These are phyloP conservation scores for Mycena indigotica DNA, from an alignment of 768 basidiomycete genomes.

Conservation along the genomic window DNA sequence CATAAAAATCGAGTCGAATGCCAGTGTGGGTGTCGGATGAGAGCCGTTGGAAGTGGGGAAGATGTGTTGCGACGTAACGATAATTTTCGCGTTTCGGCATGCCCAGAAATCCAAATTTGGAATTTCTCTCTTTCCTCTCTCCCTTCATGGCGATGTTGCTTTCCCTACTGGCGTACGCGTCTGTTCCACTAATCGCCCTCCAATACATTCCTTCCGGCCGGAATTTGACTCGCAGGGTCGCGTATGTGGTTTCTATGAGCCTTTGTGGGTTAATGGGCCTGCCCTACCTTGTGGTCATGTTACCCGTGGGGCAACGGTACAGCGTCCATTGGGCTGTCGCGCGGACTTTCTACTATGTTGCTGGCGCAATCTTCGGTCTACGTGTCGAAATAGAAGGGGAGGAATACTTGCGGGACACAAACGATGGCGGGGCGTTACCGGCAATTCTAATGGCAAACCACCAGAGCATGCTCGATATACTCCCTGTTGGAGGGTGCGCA, in stretches of 20 bases:
- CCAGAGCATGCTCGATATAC: constrained; percentile 89
- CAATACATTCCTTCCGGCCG: constrained; percentile 58
- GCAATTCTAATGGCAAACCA: constrained; percentile 86
- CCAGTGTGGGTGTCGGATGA: neutral
- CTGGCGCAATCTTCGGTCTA: constrained; percentile 65
- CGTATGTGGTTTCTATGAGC: constrained; percentile 73
- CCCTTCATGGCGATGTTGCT: constrained; percentile 63
- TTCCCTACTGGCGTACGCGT: constrained; percentile 69
- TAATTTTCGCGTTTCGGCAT: neutral
- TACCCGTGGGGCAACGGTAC: constrained; percentile 65
- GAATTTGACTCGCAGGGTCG: constrained; percentile 72
- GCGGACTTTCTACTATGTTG: constrained; percentile 74
- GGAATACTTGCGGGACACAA: constrained; percentile 68
- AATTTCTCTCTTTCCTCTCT: constrained; percentile 16
- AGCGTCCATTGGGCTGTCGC: constrained; percentile 87
- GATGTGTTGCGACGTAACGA: neutral
- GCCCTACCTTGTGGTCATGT: constrained; percentile 64
- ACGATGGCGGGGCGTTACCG: constrained; percentile 39
- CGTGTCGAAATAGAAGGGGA: constrained; percentile 80
- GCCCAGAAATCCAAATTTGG: neutral
- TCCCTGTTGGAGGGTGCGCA: constrained; percentile 76
- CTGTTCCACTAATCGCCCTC: constrained; percentile 69
- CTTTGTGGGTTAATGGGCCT: constrained; percentile 70
- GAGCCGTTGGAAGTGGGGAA: neutral
- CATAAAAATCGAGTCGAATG: neutral